Evolutionary conservation across 768 basidiomycete genomes (phyloP).

Genomic region (Cyathus striatus): DNA sequence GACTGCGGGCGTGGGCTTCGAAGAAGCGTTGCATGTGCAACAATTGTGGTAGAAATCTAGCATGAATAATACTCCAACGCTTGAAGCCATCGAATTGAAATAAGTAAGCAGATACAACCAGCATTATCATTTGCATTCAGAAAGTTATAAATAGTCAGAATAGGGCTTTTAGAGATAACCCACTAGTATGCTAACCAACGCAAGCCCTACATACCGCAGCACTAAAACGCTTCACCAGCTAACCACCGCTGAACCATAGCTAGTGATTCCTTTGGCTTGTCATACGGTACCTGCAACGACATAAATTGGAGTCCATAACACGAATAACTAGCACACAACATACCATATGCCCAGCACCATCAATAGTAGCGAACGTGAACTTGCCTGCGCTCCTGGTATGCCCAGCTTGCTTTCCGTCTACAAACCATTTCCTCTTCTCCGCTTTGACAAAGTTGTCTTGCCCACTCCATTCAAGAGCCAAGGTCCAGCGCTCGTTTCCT

Average conservation of each 20-base stretch:
- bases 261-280: constrained; percentile 1
- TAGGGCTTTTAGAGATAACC: too few relatives aligned
- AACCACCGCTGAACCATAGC: not conserved
- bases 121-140: too few relatives aligned
- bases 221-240: not conserved
- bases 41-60: too few relatives aligned
- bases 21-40: too few relatives aligned
- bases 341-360: constrained; percentile 74
- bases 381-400: constrained; percentile 34
- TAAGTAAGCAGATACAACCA: too few relatives aligned
- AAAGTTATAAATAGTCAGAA: too few relatives aligned
- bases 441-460: constrained; percentile 30
- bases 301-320: not conserved
- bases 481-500: constrained; percentile 70
- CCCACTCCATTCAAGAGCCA: constrained; percentile 70
- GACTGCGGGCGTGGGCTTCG: too few relatives aligned
- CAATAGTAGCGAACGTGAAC: constrained; percentile 60
- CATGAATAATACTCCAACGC: too few relatives aligned
- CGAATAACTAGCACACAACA: constrained; percentile 10
- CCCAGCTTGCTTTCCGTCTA: constrained; percentile 40
- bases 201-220: too few relatives aligned
- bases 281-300: not conserved
- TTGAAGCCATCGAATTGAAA: too few relatives aligned
- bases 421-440: constrained; percentile 56
- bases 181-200: too few relatives aligned